These are phyloP conservation scores for Ilyonectria destructans DNA, from an alignment of 2,329 filamentous ascomycete species.

Conservation along the genomic window DNA sequence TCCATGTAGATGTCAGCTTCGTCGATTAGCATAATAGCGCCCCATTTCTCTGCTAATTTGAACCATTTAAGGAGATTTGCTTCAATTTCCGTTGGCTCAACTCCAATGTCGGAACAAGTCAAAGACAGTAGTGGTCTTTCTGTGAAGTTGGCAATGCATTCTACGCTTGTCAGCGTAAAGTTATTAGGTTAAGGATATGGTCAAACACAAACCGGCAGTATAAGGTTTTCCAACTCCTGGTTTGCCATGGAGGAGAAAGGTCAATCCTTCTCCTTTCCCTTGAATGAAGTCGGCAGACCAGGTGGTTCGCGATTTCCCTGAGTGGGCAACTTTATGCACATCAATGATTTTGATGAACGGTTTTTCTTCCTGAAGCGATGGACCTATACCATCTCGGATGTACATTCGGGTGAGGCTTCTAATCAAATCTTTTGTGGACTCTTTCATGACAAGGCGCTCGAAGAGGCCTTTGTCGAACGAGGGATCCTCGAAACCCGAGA, in stretches of 20 bases:
- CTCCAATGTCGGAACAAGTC: conserved; percentile 47
- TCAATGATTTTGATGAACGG: not conserved
- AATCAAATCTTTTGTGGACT: not conserved
- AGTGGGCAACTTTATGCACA: not conserved
- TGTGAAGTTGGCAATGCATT: conserved; percentile 54
- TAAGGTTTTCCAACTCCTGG: conserved; percentile 49
- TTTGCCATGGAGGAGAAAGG: conserved; percentile 33
- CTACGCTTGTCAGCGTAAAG: conserved; percentile 30
- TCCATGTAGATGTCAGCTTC: conserved; percentile 47
- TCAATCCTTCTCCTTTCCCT: not conserved
- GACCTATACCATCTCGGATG: not conserved
- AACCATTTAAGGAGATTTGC: conserved; percentile 35
- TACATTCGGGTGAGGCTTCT: not conserved
- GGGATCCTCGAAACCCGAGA: not conserved
- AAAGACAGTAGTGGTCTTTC: conserved; percentile 51
- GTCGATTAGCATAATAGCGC: conserved; percentile 48
- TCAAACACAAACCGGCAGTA: conserved; percentile 47
- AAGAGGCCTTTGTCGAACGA: not conserved
- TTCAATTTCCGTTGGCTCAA: conserved; percentile 37
- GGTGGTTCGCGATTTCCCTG: not conserved
- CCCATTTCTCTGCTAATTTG: conserved; percentile 44
- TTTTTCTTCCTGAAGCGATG: not conserved
- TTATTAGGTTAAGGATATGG: too few relatives aligned
- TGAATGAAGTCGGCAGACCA: conserved; percentile 1
- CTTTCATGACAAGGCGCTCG: not conserved